A percentile compares a stretch with the other conserved stretches of the same genome.
These are phyloP conservation scores for Neurospora sp. DNA, from an alignment of 495 filamentous ascomycete genomes.

Conservation along the genomic window DNA sequence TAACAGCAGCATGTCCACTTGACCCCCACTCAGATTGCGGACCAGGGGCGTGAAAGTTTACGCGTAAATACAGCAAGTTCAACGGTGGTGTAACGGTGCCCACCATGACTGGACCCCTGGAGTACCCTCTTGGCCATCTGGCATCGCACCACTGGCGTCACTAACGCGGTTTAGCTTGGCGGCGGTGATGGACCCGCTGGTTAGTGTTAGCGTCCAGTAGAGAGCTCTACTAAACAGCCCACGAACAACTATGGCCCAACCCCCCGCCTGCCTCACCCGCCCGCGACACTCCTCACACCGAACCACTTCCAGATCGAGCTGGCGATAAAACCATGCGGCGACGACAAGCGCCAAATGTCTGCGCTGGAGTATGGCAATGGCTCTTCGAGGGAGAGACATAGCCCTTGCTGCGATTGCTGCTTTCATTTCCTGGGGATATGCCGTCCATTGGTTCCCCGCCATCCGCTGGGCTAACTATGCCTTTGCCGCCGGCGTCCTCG, in stretches of 20 bases:
- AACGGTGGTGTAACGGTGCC: background rate
- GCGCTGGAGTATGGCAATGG: slow-evolving; percentile 47
- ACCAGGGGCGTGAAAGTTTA: background rate
- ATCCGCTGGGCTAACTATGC: slow-evolving; percentile 75
- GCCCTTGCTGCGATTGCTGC: slow-evolving; percentile 54
- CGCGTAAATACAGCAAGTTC: background rate
- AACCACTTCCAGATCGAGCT: background rate
- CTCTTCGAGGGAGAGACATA: slow-evolving; percentile 66
- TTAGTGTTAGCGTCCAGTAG: background rate
- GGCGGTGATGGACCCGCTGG: background rate
- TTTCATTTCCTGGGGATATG: slow-evolving; percentile 80
- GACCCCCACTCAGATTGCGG: background rate
- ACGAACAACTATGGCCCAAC: background rate
- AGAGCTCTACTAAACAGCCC: background rate
- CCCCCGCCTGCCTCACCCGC: background rate
- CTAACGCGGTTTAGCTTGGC: background rate
- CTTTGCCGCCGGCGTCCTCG: slow-evolving; percentile 54
- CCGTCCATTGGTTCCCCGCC: slow-evolving; percentile 65
- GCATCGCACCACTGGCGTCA: background rate
- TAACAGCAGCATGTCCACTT: background rate
- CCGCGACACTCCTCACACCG: background rate
- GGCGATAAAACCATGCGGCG: slow-evolving; percentile 29
- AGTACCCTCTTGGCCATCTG: background rate
- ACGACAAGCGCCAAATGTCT: slow-evolving; percentile 16
- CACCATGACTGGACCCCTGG: background rate